phyloP scores from a whole-genome alignment of 345 rosid species.

The rapeseed (Brassica napus) region Da-Ae NC_063446.1:24314001-24314500 shows the following conservation, averaged over 20 bases:
- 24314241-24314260: slow-evolving; percentile 48
- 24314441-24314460: slow-evolving; percentile 72
- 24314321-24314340: slow-evolving; percentile 43
- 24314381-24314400: slow-evolving; percentile 45
- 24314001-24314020: slow-evolving; percentile 3
- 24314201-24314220: slow-evolving; percentile 88
- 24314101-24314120: neutral
- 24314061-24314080: neutral
- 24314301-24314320: slow-evolving; percentile 63
- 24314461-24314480: slow-evolving; percentile 66
- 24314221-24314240: slow-evolving; percentile 57
- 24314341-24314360: slow-evolving; percentile 43
- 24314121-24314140: neutral
- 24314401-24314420: slow-evolving; percentile 67
- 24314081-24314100: neutral
- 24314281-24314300: slow-evolving; percentile 65
- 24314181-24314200: slow-evolving; percentile 91
- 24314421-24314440: slow-evolving; percentile 73
- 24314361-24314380: slow-evolving; percentile 46
- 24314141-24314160: slow-evolving; percentile 83
- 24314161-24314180: slow-evolving; percentile 60
- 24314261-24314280: slow-evolving; percentile 34
- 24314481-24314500: slow-evolving; percentile 45
- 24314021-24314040: neutral
- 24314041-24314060: neutral